Evolutionary conservation across 371 early-diverging fungal species (phyloP), one percentile per base, ranked within the genome.

Genomic region (Smittium mucronatum): DNA sequence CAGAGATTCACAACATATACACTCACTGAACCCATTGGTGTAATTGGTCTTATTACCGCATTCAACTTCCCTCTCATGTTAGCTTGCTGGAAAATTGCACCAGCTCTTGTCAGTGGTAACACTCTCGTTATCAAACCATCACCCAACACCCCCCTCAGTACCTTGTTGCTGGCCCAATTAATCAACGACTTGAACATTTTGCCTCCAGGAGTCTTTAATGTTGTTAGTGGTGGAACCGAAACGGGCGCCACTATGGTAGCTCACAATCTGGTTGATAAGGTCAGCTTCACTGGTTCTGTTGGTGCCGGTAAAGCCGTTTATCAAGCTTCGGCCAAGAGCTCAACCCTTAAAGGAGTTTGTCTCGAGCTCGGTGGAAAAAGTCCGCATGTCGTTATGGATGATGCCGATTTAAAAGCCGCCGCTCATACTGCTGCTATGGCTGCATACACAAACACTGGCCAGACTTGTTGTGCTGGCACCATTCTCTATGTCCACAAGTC

Each of bases 321-420:
- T 65, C 81, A 88, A 78, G 81, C 82, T 36, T 77, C 83, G 2
- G 83, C 90, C 36, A 86, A 91, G 2, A 75, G 75, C 26, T 82
- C 83, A 58, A 89, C 86, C 57, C 82, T 93, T 61, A 91, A 92
- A 76, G 78, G 84, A 26, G 83, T 90, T 31, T 84, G 89, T 34
- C 85, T 95, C 30, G 95, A 95, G 76, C 86, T 95, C 31, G 95
- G 95, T 64, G 96, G 96, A 67, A 95, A 95, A 81, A 87, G 86
- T 31, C 89, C 94, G 0, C 83, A 88, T 69, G 89, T 94, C 63
- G 89, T 95, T 21, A 89, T 87, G 77, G 86, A 84, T 2, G 93
- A 92, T 74, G 92, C 90, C 1, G 89, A 94, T 72, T 72, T 94
- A 47, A 87, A 87, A 26, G 79, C 81, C 63, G 92, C 92, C 5